Base-by-base conservation (phyloP, 192 early-diverging fungal species). In the Coemansia furcata region DNA sequence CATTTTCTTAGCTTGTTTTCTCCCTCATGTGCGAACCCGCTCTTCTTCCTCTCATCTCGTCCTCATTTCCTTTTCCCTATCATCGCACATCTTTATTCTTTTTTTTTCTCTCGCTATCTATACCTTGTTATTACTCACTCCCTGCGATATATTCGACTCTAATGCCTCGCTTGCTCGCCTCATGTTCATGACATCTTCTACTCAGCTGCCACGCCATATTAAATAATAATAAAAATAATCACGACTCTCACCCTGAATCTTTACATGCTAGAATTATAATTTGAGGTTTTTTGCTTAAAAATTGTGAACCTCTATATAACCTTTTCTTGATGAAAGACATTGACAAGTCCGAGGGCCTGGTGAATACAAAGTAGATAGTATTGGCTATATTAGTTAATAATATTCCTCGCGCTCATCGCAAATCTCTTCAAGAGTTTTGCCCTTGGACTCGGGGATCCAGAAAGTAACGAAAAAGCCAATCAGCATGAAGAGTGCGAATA, bases 401-500 rank as follows among this genome's bases (percentile, higher is more conserved):
- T 67, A 71, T 19, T 81, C 73, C 33, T 82, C 67, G 29, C 55
- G 43, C 21, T 72, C 67, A 19, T 73, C 68, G 49, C 74, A 76
- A 23, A 82, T 76, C 42, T 82, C 79, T 40, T 82, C 79, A 4
- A 82, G 54, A 0, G 79, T 26, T 35, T 76, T 76, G 14, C 79
- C 74, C 52, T 82, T 82, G 39, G 74, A 69, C 63, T 82, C 79
- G 3, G 79, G 79, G 9, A 82, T 69, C 69, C 70, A 71, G 43
- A 82, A 82, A 1, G 79, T 73, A 33, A 73, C 67, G 2, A 79
- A 26, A 33, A 88, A 47, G 36, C 94, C 94, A 23, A 88, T 73
- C 6, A 92, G 66, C 87, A 91, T 92, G 66, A 88, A 90, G 19
- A 85, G 50, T 9, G 89, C 86, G 76, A 92, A 92, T 38, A 93